Evolutionary conservation across 768 basidiomycete genomes (phyloP).

Genomic region (Mycena filopes): DNA sequence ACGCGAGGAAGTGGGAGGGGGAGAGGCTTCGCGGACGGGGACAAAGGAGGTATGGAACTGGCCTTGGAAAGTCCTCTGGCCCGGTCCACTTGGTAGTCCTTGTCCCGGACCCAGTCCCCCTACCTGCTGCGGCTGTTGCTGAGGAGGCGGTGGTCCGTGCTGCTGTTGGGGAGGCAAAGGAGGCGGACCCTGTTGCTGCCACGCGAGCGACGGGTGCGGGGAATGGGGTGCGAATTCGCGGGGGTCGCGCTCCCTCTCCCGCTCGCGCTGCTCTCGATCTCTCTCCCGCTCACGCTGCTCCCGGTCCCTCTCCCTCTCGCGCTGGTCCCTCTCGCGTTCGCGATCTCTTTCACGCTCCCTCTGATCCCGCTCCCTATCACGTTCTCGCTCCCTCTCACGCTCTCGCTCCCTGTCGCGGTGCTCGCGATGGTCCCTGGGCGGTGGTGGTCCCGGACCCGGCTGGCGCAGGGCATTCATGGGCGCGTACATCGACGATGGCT

Average conservation of each 20-base stretch:
- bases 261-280: not conserved
- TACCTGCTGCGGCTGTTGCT: not conserved
- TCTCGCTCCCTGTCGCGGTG: conserved; percentile 8
- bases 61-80: conserved; percentile 29
- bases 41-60: conserved; percentile 36
- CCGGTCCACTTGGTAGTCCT: not conserved
- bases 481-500: conserved; percentile 30
- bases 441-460: not conserved
- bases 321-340: conserved; percentile 15
- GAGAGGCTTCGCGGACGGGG: conserved; percentile 30
- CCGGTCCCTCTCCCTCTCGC: not conserved
- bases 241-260: conserved; percentile 15
- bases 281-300: not conserved
- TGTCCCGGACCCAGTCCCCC: not conserved
- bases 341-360: conserved; percentile 14
- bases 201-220: conserved; percentile 24
- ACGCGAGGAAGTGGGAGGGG: conserved; percentile 2
- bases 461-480: conserved; percentile 29
- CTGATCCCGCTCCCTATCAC: not conserved
- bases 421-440: not conserved
- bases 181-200: conserved; percentile 5
- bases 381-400: conserved; percentile 18
- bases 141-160: conserved; percentile 2
- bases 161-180: not conserved
- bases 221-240: conserved; percentile 21